Evolutionary conservation across 495 filamentous ascomycete species (phyloP).

Genomic region (Paragyromitra xinjiangensis): DNA sequence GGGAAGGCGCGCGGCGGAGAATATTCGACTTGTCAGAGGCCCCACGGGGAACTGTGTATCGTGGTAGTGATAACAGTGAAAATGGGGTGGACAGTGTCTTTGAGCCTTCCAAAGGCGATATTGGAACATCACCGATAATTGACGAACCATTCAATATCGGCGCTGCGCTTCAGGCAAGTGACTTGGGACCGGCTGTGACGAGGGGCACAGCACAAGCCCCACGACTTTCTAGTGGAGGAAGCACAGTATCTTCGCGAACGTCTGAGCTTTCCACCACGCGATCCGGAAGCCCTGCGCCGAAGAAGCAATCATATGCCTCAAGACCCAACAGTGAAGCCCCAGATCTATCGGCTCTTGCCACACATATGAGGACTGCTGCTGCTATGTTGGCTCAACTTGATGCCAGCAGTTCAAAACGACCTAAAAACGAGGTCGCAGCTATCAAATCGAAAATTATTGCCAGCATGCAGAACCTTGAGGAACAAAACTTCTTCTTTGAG

Average conservation of each 20-base stretch:
- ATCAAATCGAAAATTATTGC: slow-evolving; percentile 81
- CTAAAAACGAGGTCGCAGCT: slow-evolving; percentile 74
- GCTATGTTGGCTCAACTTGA: slow-evolving; percentile 82
- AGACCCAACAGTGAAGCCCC: slow-evolving; percentile 64
- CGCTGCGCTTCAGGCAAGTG: slow-evolving; percentile 26
- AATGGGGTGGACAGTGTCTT: slow-evolving; percentile 75
- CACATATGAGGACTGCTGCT: slow-evolving; percentile 80
- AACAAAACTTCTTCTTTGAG: slow-evolving; percentile 75
- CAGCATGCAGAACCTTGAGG: slow-evolving; percentile 83
- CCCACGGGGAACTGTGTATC: slow-evolving; percentile 59
- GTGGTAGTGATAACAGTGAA: slow-evolving; percentile 57
- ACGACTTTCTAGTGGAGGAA: slow-evolving; percentile 67
- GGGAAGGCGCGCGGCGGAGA: slow-evolving; percentile 66
- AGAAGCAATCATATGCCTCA: slow-evolving; percentile 38
- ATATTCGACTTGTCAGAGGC: slow-evolving; percentile 75
- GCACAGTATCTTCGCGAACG: slow-evolving; percentile 68
- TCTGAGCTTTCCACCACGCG: slow-evolving; percentile 67
- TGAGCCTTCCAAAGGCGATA: slow-evolving; percentile 74
- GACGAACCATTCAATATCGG: slow-evolving; percentile 62
- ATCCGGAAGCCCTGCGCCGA: slow-evolving; percentile 67
- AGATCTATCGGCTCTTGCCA: slow-evolving; percentile 77
- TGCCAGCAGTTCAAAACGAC: slow-evolving; percentile 74
- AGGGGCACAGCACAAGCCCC: slow-evolving; percentile 57
- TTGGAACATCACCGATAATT: slow-evolving; percentile 73
- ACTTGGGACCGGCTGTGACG: slow-evolving; percentile 21